Conservation (phyloP, 1,284 basidiomycete genomes). For the Puccinia horiana region DNA sequence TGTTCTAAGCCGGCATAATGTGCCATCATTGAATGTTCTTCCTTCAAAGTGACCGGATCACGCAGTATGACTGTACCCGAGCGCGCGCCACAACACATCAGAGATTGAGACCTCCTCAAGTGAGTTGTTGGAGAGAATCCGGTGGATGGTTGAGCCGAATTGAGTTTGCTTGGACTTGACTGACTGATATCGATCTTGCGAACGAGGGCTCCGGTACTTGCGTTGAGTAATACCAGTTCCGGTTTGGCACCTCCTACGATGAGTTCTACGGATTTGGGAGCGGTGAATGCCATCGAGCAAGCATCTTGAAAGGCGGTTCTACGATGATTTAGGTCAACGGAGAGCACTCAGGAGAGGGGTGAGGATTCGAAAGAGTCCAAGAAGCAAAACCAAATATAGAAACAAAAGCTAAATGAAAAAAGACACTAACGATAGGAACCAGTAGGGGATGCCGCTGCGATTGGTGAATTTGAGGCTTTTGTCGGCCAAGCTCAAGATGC, state of each 20-base stretch:
- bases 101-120: conserved; percentile 40
- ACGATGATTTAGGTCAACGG: neutral
- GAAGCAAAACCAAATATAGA: neutral
- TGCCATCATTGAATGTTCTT: conserved; percentile 49
- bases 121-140: conserved; percentile 46
- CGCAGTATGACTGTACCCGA: conserved; percentile 48
- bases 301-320: conserved; percentile 23
- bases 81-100: conserved; percentile 48
- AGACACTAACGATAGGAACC: conserved; percentile 54
- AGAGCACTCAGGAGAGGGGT: neutral
- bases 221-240: conserved; percentile 48
- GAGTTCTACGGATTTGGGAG: conserved; percentile 43
- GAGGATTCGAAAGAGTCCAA: too few relatives aligned
- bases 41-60: conserved; percentile 46
- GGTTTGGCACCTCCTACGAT: conserved; percentile 49
- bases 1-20: conserved; percentile 51
- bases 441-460: conserved; percentile 58
- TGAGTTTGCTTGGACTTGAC: neutral
- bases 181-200: conserved; percentile 41
- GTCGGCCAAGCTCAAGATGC: conserved; percentile 58
- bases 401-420: neutral
- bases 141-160: conserved; percentile 11
- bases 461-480: conserved; percentile 59
- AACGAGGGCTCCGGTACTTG: conserved; percentile 39
- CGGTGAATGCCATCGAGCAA: conserved; percentile 28